Evolutionary conservation across 2,329 filamentous ascomycete species (phyloP).

Genomic region (Fusarium praegraminearum): DNA sequence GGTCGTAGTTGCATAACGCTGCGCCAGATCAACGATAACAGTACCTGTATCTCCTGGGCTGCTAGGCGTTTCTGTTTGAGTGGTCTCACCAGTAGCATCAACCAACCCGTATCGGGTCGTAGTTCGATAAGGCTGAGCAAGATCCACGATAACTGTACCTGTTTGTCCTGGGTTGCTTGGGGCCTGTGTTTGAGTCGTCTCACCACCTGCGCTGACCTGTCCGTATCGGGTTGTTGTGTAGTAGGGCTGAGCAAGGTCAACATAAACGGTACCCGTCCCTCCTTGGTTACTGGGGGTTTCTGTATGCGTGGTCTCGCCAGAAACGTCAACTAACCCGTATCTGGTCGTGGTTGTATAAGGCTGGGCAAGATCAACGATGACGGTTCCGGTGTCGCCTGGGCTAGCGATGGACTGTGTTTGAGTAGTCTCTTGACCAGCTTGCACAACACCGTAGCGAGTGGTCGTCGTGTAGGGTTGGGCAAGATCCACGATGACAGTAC

Average conservation of each 20-base stretch:
- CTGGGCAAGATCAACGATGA: not conserved
- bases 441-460: not conserved
- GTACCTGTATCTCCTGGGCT: not conserved
- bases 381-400: not conserved
- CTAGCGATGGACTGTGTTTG: not conserved
- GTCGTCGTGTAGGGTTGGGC: not conserved
- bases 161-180: not conserved
- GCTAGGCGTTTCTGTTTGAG: not conserved
- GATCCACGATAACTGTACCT: not conserved
- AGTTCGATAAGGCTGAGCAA: not conserved
- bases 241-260: conserved; percentile 3
- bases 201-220: not conserved
- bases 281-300: not conserved
- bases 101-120: not conserved
- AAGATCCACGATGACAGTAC: not conserved
- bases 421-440: not conserved
- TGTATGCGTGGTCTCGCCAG: not conserved
- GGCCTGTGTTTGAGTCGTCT: not conserved
- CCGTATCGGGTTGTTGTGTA: not conserved
- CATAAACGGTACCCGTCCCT: not conserved
- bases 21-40: not conserved
- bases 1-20: not conserved
- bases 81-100: not conserved
- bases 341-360: not conserved
- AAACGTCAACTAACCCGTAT: not conserved